Percentiles rank a stretch among this genome's conserved stretches.
Conservation (phyloP, 1,139 yeast genomes). For the Yarrowia galli region DNA sequence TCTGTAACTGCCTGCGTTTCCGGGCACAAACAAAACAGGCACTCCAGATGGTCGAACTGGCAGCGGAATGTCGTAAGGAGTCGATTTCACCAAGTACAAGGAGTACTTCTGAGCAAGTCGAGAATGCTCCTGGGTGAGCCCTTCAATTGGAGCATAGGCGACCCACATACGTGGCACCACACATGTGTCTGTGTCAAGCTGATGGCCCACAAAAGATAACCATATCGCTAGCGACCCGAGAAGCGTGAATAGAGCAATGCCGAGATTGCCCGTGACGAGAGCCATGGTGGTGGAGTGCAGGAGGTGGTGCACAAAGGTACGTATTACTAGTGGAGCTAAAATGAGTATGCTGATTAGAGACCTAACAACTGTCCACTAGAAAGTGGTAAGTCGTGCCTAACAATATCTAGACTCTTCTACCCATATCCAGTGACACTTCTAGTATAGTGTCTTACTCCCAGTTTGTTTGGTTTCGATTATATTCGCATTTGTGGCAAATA, state of each 20-base stretch:
- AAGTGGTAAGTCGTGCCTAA: too few species aligned
- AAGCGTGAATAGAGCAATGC: conserved; percentile 3
- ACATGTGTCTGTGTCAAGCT: conserved; percentile 11
- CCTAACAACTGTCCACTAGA: too few species aligned
- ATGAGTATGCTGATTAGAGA: too few species aligned
- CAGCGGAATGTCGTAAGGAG: conserved; percentile 55
- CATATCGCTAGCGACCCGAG: conserved; percentile 9
- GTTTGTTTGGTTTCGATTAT: too few species aligned
- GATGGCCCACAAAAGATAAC: neutral
- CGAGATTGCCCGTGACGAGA: neutral
- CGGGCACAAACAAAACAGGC: conserved; percentile 84
- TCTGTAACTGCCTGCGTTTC: conserved; percentile 84
- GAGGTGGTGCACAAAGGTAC: neutral
- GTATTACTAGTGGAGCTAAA: too few species aligned
- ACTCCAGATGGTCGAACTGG: conserved; percentile 64
- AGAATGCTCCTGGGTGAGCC: conserved; percentile 70
- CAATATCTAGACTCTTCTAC: too few species aligned
- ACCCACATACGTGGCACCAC: conserved; percentile 34
- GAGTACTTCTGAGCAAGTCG: conserved; percentile 76
- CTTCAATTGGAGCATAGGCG: conserved; percentile 4
- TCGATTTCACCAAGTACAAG: conserved; percentile 65
- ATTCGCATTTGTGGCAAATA: too few species aligned
- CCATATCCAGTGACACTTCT: too few species aligned
- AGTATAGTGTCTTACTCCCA: too few species aligned
- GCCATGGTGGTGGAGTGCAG: conserved; percentile 1